Conservation (phyloP, 768 basidiomycete genomes). For the Pisolithus orientalis region DNA sequence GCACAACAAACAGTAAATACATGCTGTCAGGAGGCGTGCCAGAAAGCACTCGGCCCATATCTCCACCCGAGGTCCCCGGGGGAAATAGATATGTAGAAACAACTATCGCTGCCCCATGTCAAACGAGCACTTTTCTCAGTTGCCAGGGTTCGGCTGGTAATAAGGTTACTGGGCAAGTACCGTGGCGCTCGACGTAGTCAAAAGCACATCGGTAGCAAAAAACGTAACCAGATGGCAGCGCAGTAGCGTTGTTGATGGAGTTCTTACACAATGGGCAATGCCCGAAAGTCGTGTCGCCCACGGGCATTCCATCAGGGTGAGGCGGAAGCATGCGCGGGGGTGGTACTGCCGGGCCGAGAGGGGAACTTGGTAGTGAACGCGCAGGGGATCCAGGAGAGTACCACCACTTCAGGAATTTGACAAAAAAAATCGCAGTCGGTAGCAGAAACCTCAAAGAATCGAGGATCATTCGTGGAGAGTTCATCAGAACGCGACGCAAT, state of each 20-base stretch:
- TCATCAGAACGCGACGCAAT: conserved; percentile 41
- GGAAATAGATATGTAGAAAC: too few species aligned
- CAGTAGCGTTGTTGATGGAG: conserved; percentile 77
- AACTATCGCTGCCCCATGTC: conserved; percentile 14
- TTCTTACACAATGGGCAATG: conserved; percentile 76
- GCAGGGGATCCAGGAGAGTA: conserved; percentile 91
- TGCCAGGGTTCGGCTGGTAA: conserved; percentile 72
- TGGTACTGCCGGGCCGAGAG: conserved; percentile 62
- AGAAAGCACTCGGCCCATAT: too few species aligned
- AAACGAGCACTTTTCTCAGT: conserved; percentile 81
- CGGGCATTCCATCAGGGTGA: conserved; percentile 63
- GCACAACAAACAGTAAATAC: conserved; percentile 11
- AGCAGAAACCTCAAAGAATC: conserved; percentile 76
- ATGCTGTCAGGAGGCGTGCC: too few species aligned
- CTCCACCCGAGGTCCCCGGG: too few species aligned
- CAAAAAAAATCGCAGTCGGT: conserved; percentile 86
- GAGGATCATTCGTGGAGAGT: conserved; percentile 57
- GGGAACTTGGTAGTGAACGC: conserved; percentile 56
- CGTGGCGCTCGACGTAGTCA: conserved; percentile 70
- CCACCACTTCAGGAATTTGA: conserved; percentile 99
- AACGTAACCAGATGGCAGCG: conserved; percentile 88
- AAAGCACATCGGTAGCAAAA: conserved; percentile 92
- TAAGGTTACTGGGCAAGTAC: conserved; percentile 84
- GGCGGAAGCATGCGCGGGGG: conserved; percentile 73
- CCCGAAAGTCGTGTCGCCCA: conserved; percentile 66